Percentiles rank a stretch among this genome's conserved stretches.
phyloP scores from a whole-genome alignment of 345 rosid genomes.

The Populus pruinosa region DNA sequence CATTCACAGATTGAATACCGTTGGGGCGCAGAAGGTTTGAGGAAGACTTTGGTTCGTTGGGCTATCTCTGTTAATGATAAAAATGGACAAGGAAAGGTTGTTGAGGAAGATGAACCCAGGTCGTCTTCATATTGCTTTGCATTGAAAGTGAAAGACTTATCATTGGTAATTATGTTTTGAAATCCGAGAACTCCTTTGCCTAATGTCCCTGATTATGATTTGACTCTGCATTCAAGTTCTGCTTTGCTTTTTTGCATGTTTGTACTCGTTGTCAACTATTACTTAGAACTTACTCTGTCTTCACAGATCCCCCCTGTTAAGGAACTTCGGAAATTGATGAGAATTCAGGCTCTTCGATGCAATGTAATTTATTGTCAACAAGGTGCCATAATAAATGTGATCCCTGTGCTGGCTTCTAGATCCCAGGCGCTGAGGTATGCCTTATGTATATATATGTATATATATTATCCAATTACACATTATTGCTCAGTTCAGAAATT shows the following conservation, averaged over 20 bases:
- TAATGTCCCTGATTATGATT: neutral
- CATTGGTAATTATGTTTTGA: conserved; percentile 7
- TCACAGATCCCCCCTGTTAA: conserved; percentile 17
- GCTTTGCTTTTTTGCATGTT: neutral
- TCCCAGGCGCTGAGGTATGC: conserved; percentile 24
- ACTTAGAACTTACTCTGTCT: neutral
- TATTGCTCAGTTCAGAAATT: no score
- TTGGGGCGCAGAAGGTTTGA: conserved; percentile 25
- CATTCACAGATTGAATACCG: conserved; percentile 21
- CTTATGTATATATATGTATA: neutral
- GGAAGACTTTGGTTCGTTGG: conserved; percentile 29
- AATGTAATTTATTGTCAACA: conserved; percentile 16
- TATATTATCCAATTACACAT: neutral
- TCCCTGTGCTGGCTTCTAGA: conserved; percentile 22
- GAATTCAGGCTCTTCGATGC: conserved; percentile 27
- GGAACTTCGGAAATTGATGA: conserved; percentile 24
- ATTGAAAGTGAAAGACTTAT: conserved; percentile 17
- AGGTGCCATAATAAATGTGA: conserved; percentile 19
- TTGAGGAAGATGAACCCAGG: conserved; percentile 13
- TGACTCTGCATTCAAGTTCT: neutral
- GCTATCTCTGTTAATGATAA: conserved; percentile 19
- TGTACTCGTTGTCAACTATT: neutral
- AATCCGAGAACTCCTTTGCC: no score
- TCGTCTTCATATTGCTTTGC: conserved; percentile 18
- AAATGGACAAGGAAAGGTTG: conserved; percentile 11